Conservation (phyloP, 129 eudicot genomes). For the Sambucus nigra region DNA sequence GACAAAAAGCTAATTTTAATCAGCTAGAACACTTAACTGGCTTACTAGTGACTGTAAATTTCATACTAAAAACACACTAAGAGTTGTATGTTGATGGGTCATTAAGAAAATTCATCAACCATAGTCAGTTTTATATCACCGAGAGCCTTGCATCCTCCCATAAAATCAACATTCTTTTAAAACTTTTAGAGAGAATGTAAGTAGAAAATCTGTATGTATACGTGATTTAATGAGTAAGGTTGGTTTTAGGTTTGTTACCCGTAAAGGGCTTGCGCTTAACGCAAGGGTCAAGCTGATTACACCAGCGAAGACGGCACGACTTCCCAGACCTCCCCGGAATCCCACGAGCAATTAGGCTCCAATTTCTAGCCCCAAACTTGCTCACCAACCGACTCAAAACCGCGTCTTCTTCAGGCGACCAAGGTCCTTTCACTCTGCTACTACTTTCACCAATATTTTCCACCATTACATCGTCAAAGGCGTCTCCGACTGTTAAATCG, state of each 20-base stretch:
- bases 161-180: too few relatives aligned
- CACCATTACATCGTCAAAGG: slow-evolving; percentile 11
- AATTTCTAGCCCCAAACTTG: slow-evolving; percentile 66
- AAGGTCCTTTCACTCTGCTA: slow-evolving; percentile 43
- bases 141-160: too few relatives aligned
- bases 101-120: too few relatives aligned
- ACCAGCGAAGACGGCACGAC: slow-evolving; percentile 86
- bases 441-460: slow-evolving; percentile 12
- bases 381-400: slow-evolving; percentile 38
- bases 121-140: too few relatives aligned
- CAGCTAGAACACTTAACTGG: too few relatives aligned
- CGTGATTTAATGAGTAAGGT: too few relatives aligned
- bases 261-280: slow-evolving; percentile 69
- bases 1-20: too few relatives aligned
- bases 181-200: too few relatives aligned
- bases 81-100: too few relatives aligned
- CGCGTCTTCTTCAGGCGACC: slow-evolving; percentile 71
- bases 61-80: too few relatives aligned
- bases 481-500: slow-evolving; percentile 9
- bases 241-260: slow-evolving; percentile 25
- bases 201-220: neutral
- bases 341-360: slow-evolving; percentile 66
- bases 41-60: too few relatives aligned
- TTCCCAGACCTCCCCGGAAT: slow-evolving; percentile 69
- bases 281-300: slow-evolving; percentile 69